These are phyloP conservation scores for Jatropha podagrica DNA, from an alignment of 441 rosid genomes.

Conservation along the genomic window DNA sequence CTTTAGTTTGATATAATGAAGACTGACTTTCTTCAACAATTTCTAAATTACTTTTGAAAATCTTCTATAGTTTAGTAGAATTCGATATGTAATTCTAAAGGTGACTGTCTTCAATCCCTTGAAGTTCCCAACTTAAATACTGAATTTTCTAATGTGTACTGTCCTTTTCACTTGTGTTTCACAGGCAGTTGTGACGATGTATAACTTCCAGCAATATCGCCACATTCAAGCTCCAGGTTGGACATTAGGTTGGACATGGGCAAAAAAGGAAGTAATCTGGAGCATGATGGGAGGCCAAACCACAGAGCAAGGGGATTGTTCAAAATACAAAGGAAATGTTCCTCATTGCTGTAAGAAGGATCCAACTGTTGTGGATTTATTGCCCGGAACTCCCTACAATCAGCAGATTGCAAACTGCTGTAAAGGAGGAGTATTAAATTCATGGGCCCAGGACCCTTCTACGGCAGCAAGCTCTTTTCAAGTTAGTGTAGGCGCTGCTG, in stretches of 20 bases:
- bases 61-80: not conserved
- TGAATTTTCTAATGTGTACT: constrained; percentile 19
- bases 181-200: constrained; percentile 75
- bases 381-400: constrained; percentile 85
- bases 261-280: constrained; percentile 85
- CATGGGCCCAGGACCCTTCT: constrained; percentile 72
- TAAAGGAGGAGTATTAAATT: constrained; percentile 75
- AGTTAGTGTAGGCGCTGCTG: constrained; percentile 70
- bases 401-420: constrained; percentile 81
- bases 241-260: constrained; percentile 86
- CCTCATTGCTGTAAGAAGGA: constrained; percentile 84
- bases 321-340: constrained; percentile 66
- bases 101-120: not conserved
- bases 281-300: constrained; percentile 70
- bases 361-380: constrained; percentile 72
- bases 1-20: not conserved
- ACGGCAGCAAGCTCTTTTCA: constrained; percentile 68
- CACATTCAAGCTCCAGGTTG: constrained; percentile 85
- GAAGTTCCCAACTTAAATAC: not conserved
- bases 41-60: not conserved
- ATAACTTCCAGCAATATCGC: constrained; percentile 84
- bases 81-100: constrained; percentile 3
- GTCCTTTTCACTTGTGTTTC: constrained; percentile 8
- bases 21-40: not conserved
- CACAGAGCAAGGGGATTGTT: constrained; percentile 91